Evolutionary conservation across 306 rosid species (phyloP).

Genomic region (Acacia confusa): DNA sequence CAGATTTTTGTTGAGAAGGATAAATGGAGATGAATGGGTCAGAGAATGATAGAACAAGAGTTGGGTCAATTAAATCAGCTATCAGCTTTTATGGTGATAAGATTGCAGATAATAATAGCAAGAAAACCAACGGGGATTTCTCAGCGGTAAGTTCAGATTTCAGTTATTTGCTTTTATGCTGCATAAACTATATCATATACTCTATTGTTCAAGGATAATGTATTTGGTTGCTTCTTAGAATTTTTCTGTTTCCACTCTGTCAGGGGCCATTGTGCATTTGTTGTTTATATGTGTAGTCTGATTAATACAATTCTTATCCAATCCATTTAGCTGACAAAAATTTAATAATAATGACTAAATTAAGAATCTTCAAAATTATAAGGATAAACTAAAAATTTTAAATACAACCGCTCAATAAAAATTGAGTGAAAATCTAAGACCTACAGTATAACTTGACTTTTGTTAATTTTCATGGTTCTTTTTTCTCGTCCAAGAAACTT

Average conservation of each 20-base stretch:
- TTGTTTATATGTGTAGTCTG: not conserved
- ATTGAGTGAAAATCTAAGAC: not conserved
- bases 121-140: conserved; percentile 43
- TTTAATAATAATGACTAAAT: not conserved
- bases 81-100: conserved; percentile 54
- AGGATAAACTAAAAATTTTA: not conserved
- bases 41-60: conserved; percentile 46
- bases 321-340: not conserved
- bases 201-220: not conserved
- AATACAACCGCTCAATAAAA: not conserved
- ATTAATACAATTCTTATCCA: not conserved
- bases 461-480: not conserved
- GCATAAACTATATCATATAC: not conserved
- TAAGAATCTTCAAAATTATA: not conserved
- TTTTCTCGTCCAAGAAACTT: not conserved
- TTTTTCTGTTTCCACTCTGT: not conserved
- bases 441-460: not conserved
- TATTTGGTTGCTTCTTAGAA: not conserved
- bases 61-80: conserved; percentile 59
- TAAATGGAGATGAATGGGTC: conserved; percentile 52
- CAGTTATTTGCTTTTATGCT: conserved; percentile 15
- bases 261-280: not conserved
- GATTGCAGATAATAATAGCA: conserved; percentile 34
- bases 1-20: conserved; percentile 26
- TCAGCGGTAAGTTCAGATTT: conserved; percentile 47